A percentile compares a stretch with the other conserved stretches of the same genome.
Evolutionary conservation across 331 rosid genomes (phyloP).

Genomic region (Ulmus americana): DNA sequence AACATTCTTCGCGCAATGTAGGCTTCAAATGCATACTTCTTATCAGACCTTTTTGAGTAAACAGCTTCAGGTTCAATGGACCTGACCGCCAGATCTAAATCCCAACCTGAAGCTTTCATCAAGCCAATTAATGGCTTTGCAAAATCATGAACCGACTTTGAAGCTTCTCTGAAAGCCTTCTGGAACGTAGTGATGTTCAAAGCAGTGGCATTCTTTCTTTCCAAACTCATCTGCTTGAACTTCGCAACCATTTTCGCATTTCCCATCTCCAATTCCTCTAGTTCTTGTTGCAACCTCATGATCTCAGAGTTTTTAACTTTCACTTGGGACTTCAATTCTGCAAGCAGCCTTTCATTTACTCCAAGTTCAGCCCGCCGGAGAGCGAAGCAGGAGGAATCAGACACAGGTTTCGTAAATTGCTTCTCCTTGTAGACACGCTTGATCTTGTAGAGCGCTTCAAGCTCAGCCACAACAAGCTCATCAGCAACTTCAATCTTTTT

Average conservation of each 20-base stretch:
- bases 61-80: constrained; percentile 44
- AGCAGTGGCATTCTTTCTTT: constrained; percentile 35
- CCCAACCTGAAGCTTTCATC: constrained; percentile 86
- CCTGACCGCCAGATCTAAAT: constrained; percentile 53
- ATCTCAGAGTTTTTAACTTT: constrained; percentile 42
- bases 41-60: constrained; percentile 66
- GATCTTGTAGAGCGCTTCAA: constrained; percentile 58
- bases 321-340: constrained; percentile 45
- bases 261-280: constrained; percentile 38
- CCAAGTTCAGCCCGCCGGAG: constrained; percentile 36
- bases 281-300: constrained; percentile 28
- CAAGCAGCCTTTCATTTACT: constrained; percentile 39
- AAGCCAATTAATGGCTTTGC: constrained; percentile 68
- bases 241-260: constrained; percentile 40
- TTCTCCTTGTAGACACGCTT: constrained; percentile 46
- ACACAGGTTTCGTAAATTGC: constrained; percentile 23
- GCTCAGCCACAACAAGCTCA: constrained; percentile 52
- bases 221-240: constrained; percentile 34
- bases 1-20: constrained; percentile 65
- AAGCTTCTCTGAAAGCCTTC: constrained; percentile 43
- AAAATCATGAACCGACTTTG: constrained; percentile 70
- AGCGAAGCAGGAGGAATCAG: constrained; percentile 23
- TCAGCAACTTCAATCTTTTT: constrained; percentile 64
- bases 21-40: constrained; percentile 83
- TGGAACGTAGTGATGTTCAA: constrained; percentile 37